Percentiles rank a stretch among this genome's conserved stretches.
phyloP scores from a whole-genome alignment of 2,329 filamentous ascomycete genomes.

The Hymenoscyphus fructigenus region DNA sequence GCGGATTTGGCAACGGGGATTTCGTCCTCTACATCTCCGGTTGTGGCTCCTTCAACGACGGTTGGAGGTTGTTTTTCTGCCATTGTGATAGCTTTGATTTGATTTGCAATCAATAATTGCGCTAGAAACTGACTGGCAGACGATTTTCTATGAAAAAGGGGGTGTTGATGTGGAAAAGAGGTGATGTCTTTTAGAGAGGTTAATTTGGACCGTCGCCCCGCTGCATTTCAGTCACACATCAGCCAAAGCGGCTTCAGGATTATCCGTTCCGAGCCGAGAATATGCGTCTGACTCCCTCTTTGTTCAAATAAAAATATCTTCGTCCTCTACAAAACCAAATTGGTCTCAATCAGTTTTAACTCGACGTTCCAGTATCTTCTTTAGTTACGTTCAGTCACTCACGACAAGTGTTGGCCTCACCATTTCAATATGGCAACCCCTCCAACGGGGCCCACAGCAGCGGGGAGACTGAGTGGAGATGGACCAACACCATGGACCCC shows the following conservation, averaged over 20 bases:
- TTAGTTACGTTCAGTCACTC: background rate
- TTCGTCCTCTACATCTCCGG: constrained; percentile 59
- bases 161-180: background rate
- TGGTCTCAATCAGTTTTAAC: background rate
- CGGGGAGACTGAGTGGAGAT: no score
- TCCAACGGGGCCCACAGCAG: background rate
- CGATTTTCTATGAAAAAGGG: background rate
- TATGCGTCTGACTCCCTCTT: background rate
- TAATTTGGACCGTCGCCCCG: background rate
- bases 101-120: background rate
- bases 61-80: constrained; percentile 59
- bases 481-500: constrained; percentile 49
- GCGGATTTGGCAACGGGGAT: constrained; percentile 56
- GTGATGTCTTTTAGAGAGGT: background rate
- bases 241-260: background rate
- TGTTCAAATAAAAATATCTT: background rate
- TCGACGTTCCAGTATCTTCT: background rate
- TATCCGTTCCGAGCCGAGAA: background rate
- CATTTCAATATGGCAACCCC: background rate
- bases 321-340: background rate
- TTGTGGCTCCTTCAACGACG: constrained; percentile 59
- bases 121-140: background rate
- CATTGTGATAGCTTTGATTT: constrained; percentile 44
- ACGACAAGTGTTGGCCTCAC: background rate
- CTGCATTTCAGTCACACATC: background rate